Evolutionary conservation across 2,329 filamentous ascomycete species (phyloP).

Genomic region (Penicillium sp.): DNA sequence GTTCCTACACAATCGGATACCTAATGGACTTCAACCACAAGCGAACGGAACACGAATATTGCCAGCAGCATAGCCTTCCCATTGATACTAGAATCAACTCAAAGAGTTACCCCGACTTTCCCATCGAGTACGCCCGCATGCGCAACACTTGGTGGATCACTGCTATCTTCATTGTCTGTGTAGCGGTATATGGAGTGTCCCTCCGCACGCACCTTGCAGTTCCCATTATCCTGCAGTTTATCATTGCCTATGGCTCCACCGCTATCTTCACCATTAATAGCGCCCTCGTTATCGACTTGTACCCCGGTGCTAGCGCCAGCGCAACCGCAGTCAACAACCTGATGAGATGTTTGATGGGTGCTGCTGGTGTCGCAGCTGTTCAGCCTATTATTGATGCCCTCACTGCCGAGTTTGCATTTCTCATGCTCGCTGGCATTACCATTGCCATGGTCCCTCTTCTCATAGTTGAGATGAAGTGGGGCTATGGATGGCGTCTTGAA

Average conservation of each 20-base stretch:
- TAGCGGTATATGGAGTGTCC: constrained; percentile 34
- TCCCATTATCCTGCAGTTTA: constrained; percentile 39
- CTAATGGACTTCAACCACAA: constrained; percentile 45
- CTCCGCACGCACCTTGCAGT: constrained; percentile 31
- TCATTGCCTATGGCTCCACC: constrained; percentile 37
- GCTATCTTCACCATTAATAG: constrained; percentile 37
- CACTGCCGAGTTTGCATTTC: constrained; percentile 28
- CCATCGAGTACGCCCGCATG: constrained; percentile 41
- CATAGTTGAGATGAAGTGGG: constrained; percentile 26
- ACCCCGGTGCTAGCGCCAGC: constrained; percentile 34
- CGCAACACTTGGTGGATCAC: constrained; percentile 44
- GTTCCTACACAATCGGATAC: constrained; percentile 43
- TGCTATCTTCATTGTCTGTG: constrained; percentile 36
- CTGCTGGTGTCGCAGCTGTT: constrained; percentile 33
- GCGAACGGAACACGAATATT: constrained; percentile 34
- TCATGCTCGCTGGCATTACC: constrained; percentile 30
- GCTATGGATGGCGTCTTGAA: constrained; percentile 28
- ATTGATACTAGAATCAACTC: constrained; percentile 28
- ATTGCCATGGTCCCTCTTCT: constrained; percentile 26
- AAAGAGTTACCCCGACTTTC: constrained; percentile 40
- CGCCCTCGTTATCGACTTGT: constrained; percentile 40
- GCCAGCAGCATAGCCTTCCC: constrained; percentile 29
- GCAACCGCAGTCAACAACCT: constrained; percentile 40
- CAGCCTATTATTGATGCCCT: constrained; percentile 35
- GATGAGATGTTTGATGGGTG: constrained; percentile 38